Evolutionary conservation across 164 flowering plant genomes (phyloP), one percentile per base, ranked within the genome.

Genomic region (Tetracentron sinense): DNA sequence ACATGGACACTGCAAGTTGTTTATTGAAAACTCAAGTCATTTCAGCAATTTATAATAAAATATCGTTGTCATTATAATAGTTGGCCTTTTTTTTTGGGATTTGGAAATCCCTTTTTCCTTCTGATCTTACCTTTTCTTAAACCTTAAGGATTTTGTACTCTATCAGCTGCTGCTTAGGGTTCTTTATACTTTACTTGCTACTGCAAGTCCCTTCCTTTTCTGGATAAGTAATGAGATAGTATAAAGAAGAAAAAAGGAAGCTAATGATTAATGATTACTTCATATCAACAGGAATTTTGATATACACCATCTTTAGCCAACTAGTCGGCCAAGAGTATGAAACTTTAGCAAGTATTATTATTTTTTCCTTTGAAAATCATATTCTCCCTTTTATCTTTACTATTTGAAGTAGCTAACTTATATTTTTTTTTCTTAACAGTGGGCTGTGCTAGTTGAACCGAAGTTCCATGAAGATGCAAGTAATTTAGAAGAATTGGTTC

Each of bases 401-500:
- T 33, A 4, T 4, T 33, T 33, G 38, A 10, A 38, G 14, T 38
- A 1, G 11, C 14, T 38, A 8, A 8, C 44, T 44, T 56, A 35
- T 84, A 84, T 84, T 33, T 8, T 12, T 12, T 26, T 26, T 46
- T 63, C 21, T 52, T 76, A 5, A 66, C 85, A 93, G 99, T 94
- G 99, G 99, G 81, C 92, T 28, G 90, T 94, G 69, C 80, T 80
- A 80, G 77, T 94, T 71, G 81, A 82, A 31, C 97, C 99, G 22
- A 84, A 67, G 67, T 94, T 94, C 72, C 99, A 91, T 81, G 96
- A 94, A 64, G 95, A 72, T 78, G 97, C 90, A 42, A 87, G 86
- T 72, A 89, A 91, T 53, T 78, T 94, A 61, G 89, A 94, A 27
- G 88, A 91, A 54, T 58, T 94, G 71, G 91, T 89, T 72, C 96